phyloP scores from a whole-genome alignment of 1,139 yeast genomes.

The Yamadazyma siamensis region DNA sequence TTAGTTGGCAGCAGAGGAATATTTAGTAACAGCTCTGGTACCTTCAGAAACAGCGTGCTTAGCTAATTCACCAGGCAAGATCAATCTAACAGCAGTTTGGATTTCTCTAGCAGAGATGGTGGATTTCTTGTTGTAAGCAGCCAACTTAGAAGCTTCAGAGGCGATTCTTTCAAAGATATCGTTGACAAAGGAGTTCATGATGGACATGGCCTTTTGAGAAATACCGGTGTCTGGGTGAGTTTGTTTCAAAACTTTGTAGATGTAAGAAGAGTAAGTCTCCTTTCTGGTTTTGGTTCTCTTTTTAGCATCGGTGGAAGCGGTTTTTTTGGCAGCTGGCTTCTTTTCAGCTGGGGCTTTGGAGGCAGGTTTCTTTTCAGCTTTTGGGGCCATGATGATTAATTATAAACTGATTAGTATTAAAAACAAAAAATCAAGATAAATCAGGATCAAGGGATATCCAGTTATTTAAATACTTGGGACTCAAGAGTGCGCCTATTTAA shows the following conservation, averaged over 20 bases:
- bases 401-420: conserved; percentile 4
- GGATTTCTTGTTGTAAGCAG: conserved; percentile 99
- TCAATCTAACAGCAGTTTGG: conserved; percentile 98
- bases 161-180: conserved; percentile 96
- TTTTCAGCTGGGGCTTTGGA: conserved; percentile 98
- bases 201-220: conserved; percentile 98
- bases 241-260: conserved; percentile 97
- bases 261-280: conserved; percentile 98
- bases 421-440: background rate
- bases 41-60: conserved; percentile 99
- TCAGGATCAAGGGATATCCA: conserved; percentile 8
- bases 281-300: conserved; percentile 97
- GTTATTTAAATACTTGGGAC: conserved; percentile 10
- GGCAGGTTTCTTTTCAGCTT: conserved; percentile 98
- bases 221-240: conserved; percentile 99
- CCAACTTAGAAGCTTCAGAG: conserved; percentile 97
- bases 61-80: conserved; percentile 99
- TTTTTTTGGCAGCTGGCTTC: conserved; percentile 95
- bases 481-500: conserved; percentile 1
- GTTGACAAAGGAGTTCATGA: conserved; percentile 97
- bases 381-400: conserved; percentile 76
- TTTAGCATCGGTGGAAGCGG: conserved; percentile 80
- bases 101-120: conserved; percentile 99
- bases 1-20: conserved; percentile 77
- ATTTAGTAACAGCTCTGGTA: conserved; percentile 99